Evolutionary conservation across 2,329 filamentous ascomycete genomes (phyloP).

Genomic region (Sarocladium strictum): DNA sequence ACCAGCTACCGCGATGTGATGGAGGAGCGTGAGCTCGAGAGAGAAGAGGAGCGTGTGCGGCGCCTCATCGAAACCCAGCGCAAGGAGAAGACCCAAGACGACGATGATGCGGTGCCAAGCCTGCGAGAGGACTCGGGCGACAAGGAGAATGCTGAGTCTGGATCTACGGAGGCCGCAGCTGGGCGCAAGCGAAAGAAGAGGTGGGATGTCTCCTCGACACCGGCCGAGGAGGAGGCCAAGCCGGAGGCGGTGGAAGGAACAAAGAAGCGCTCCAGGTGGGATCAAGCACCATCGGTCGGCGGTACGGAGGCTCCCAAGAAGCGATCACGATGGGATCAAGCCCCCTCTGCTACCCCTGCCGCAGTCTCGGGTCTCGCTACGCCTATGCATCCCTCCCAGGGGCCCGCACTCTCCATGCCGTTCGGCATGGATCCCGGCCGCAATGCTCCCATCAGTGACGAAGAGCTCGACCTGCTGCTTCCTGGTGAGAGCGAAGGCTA

Average conservation of each 20-base stretch:
- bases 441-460: conserved; percentile 80
- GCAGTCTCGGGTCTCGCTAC: conserved; percentile 70
- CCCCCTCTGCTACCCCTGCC: conserved; percentile 72
- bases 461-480: conserved; percentile 87
- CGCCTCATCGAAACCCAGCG: conserved; percentile 72
- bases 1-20: conserved; percentile 86
- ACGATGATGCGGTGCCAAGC: conserved; percentile 63
- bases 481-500: conserved; percentile 86
- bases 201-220: conserved; percentile 75
- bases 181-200: conserved; percentile 85
- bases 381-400: conserved; percentile 67
- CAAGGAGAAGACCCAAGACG: conserved; percentile 54
- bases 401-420: conserved; percentile 43
- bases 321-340: conserved; percentile 88
- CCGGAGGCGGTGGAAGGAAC: conserved; percentile 44
- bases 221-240: conserved; percentile 43
- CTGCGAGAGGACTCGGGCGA: conserved; percentile 58
- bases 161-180: conserved; percentile 56
- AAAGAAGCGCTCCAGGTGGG: conserved; percentile 84
- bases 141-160: conserved; percentile 68
- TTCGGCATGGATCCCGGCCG: conserved; percentile 79
- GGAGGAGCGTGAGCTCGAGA: conserved; percentile 82
- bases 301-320: conserved; percentile 60
- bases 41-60: conserved; percentile 84
- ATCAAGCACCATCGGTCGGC: conserved; percentile 62